Base-by-base conservation (phyloP, 257 asterid genomes). In the Solanum piurae region DNA sequence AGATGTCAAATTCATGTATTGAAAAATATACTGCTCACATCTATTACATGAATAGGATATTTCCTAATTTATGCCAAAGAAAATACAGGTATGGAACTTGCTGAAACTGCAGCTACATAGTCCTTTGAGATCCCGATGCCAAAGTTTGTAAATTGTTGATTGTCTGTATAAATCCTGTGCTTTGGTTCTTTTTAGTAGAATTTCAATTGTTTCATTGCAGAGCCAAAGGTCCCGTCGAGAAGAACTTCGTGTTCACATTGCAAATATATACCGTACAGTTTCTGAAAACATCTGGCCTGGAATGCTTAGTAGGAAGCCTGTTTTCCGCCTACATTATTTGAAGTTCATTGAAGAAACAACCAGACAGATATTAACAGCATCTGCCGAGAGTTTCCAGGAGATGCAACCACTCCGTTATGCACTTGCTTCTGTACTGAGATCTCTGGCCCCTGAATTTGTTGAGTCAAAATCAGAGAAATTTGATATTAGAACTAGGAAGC, bases 221-320 rank as follows among this genome's bases (percentile, higher is more conserved):
- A 96, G 94, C 92, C 99, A 97, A 91, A 96, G 94, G 90, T 92
- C 98, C 87, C 98, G 99, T 42, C 98, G 99, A 62, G 99, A 97
- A 92, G 99, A 97, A 91, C 98, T 97, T 49, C 98, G 98, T 52
- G 87, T 93, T 87, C 98, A 97, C 88, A 92, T 94, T 85, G 94
- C 99, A 84, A 96, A 96, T 87, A 95, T 97, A 87, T 96, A 97
- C 89, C 98, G 98, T 84, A 91, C 96, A 74, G 98, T 96, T 87
- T 95, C 99, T 77, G 98, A 97, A 90, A 96, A 94, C 87, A 91
- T 97, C 90, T 97, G 99, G 99, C 99, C 99, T 75, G 98, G 99
- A 87, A 95, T 95, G 98, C 93, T 97, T 40, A 93, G 94, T 89
- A 94, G 98, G 86, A 97, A 97, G 87, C 98, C 99, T 31, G 97